Conservation (phyloP, 1,284 basidiomycete genomes). For the Meira miltonrushii region DNA sequence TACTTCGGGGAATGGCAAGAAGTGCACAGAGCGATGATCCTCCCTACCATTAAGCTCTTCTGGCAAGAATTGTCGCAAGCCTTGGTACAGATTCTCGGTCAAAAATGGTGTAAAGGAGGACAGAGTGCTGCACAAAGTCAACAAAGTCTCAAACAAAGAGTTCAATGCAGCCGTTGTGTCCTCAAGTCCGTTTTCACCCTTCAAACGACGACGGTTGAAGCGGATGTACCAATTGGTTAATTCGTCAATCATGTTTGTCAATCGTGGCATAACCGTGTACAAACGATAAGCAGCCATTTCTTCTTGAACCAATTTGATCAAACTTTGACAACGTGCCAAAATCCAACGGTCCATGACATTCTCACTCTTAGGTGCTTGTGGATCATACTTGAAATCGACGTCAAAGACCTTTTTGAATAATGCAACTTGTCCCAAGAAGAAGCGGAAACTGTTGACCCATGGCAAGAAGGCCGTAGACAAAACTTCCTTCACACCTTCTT, state of each 20-base stretch:
- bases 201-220: constrained; percentile 91
- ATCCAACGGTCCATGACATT: constrained; percentile 99
- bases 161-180: constrained; percentile 87
- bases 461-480: constrained; percentile 89
- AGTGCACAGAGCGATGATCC: constrained; percentile 90
- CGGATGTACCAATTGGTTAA: constrained; percentile 99
- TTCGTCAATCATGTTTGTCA: constrained; percentile 88
- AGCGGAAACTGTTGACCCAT: constrained; percentile 99
- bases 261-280: constrained; percentile 94
- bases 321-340: constrained; percentile 88
- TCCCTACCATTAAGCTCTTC: constrained; percentile 57
- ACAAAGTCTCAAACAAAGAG: constrained; percentile 89
- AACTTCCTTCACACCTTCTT: constrained; percentile 95
- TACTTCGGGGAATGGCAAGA: constrained; percentile 86
- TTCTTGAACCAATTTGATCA: constrained; percentile 82
- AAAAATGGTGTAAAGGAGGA: constrained; percentile 98
- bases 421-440: constrained; percentile 93
- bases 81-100: constrained; percentile 94
- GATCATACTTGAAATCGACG: constrained; percentile 78
- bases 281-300: constrained; percentile 96
- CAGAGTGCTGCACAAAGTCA: constrained; percentile 92
- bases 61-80: constrained; percentile 71
- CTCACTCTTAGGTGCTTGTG: constrained; percentile 72
- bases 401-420: constrained; percentile 78
- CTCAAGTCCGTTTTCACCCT: constrained; percentile 86